These are phyloP conservation scores for Salvia miltiorrhiza DNA, from an alignment of 257 asterid species.

Conservation along the genomic window DNA sequence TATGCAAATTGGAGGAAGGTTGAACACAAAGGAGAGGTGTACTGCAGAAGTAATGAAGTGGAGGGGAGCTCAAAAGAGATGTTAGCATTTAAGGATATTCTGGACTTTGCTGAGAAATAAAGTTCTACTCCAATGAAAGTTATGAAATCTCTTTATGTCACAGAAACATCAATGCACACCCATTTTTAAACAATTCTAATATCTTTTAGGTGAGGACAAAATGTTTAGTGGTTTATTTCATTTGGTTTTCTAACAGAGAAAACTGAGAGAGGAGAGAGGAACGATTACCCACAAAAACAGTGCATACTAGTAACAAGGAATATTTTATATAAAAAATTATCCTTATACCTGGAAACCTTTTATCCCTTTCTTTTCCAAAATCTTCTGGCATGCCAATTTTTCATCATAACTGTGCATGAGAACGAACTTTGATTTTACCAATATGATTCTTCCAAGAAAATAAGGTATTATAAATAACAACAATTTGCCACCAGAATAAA, in stretches of 20 bases:
- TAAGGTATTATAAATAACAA: conserved; percentile 1
- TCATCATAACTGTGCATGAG: conserved; percentile 72
- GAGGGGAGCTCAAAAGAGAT: not conserved
- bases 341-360: conserved; percentile 81
- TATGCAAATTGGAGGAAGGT: not conserved
- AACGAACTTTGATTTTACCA: conserved; percentile 26
- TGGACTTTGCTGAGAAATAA: not conserved
- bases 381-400: conserved; percentile 73
- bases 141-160: not conserved
- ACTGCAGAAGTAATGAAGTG: not conserved
- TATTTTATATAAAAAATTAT: not conserved
- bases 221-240: not conserved
- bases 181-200: not conserved
- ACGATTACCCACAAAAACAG: not conserved
- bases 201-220: not conserved
- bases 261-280: not conserved
- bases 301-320: not conserved
- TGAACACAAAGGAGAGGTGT: not conserved
- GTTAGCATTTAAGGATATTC: not conserved
- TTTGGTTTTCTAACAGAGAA: not conserved
- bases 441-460: conserved; percentile 20
- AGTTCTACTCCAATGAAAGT: not conserved
- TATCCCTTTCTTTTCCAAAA: conserved; percentile 85
- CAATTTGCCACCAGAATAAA: conserved; percentile 8
- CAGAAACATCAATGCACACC: not conserved